Conservation (phyloP, 208 protist genomes). For the Naegleria lovaniensis region DNA sequence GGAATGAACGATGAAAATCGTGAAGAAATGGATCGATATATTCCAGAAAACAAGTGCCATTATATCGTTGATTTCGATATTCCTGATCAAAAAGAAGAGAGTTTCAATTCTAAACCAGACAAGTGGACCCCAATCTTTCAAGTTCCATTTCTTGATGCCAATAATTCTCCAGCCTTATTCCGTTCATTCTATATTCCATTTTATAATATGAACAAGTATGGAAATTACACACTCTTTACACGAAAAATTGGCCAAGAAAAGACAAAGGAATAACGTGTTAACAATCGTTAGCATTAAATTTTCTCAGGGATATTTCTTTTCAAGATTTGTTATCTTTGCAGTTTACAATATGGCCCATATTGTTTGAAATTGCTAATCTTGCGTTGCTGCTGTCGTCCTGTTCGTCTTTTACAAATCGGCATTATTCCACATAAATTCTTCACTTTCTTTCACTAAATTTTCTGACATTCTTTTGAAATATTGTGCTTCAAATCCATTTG, state of each 20-base stretch:
- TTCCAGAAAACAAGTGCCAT: slow-evolving; percentile 14
- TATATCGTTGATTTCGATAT: slow-evolving; percentile 21
- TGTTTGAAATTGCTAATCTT: too few species aligned
- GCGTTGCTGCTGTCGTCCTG: too few species aligned
- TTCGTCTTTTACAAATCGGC: neutral
- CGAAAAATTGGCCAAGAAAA: neutral
- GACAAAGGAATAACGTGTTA: too few species aligned
- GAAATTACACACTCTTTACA: neutral
- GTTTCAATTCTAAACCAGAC: neutral
- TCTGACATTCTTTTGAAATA: neutral
- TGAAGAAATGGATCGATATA: slow-evolving; percentile 52
- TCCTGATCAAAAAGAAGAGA: neutral
- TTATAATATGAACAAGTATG: neutral
- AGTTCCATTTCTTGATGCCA: neutral
- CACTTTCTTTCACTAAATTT: neutral
- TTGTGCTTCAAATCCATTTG: slow-evolving; percentile 18
- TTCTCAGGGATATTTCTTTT: too few species aligned
- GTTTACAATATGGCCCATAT: too few species aligned
- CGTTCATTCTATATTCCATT: slow-evolving; percentile 17
- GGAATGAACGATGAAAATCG: slow-evolving; percentile 57
- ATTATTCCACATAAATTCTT: neutral
- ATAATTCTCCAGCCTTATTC: neutral
- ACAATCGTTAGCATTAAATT: too few species aligned
- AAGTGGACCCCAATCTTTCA: neutral
- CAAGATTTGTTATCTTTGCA: too few species aligned